Evolutionary conservation across 371 early-diverging fungal species (phyloP), one percentile per base, ranked within the genome.

Genomic region (Batrachochytrium dendrobatidis): DNA sequence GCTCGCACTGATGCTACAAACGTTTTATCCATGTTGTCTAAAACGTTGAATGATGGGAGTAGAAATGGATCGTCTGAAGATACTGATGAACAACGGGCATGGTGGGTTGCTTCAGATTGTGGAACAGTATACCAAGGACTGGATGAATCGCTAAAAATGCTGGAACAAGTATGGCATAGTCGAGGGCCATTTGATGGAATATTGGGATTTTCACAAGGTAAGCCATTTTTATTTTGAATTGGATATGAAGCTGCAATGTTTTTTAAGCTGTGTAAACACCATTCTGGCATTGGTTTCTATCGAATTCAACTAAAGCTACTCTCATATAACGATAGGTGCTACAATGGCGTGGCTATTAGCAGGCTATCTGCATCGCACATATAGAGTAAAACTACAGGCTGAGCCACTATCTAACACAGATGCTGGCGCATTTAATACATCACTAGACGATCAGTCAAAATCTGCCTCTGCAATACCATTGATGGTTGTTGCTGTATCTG

Each of bases 151-250:
- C 48, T 46, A 24, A 28, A 22, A 28, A 22, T 7, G 4, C 48
- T 5, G 8, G 48, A 18, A 6, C 5, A 18, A 6, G 5, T 7
- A 5, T 46, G 48, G 48, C 7, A 4, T 22, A 18, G 4, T 6
- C 48, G 28, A 8, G 48, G 48, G 8, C 48, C 48, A 6, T 46
- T 46, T 46, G 48, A 46, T 28, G 48, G 48, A 22, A 46, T 46
- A 22, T 17, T 46, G 48, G 48, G 48, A 4, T 46, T 46, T 28
- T 8, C 8, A 4, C 48, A 46, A 17, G 48, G 39, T 39, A 39
- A n/a, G n/a, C n/a, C n/a, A n/a, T n/a, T n/a, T n/a, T n/a, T n/a
- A n/a, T n/a, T n/a, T n/a, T n/a, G n/a, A n/a, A n/a, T n/a, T n/a
- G n/a, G n/a, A n/a, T n/a, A n/a, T n/a, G n/a, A n/a, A n/a, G n/a